Evolutionary conservation across 2,329 filamentous ascomycete genomes (phyloP), one percentile per base, ranked within the genome.

Genomic region (Trichoderma sp.): DNA sequence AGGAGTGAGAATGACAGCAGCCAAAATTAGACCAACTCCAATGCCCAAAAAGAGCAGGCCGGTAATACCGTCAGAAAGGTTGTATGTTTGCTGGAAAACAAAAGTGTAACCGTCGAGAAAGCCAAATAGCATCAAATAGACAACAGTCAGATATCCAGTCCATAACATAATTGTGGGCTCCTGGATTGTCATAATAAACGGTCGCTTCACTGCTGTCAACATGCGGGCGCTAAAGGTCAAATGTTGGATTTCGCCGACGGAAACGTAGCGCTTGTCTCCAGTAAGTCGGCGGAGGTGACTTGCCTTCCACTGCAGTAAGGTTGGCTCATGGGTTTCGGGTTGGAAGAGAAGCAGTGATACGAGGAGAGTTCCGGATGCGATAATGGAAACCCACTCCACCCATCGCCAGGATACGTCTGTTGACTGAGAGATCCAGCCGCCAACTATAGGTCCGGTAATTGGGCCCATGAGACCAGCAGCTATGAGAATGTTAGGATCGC

Each of bases 121-220:
- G 1, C 64, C 64, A 14, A 67, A 67, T 0, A 67, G 55, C 64
- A 67, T 67, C 37, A 67, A 40, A 3, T 59, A 67, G 5, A 67
- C 55, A 5, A 67, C 64, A 7, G 64, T 67, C 4, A 67, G 8
- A 11, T 67, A 67, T 19, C 55, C 64, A 0, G 64, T 67, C 64
- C 64, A 67, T 14, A 67, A 4, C 64, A 67, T 52, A 5, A 67
- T 67, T n/a, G 64, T 67, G 3, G 64, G 64, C 5, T 67, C 64
- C 21, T 29, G 64, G 4, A 67, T 52, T 7, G 64, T 59, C 64
- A 67, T 67, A 16, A 59, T 52, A 29, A 67, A 59, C 0, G 64
- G 64, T 21, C 64, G 37, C 40, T 67, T 67, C 4, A 59, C 55
- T 13, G 64, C 64, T 0, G 64, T 52, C 53, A 52, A n/a, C 64